Evolutionary conservation across 495 filamentous ascomycete species (phyloP), one percentile per base, ranked within the genome.

Genomic region (Neurospora intermedia): DNA sequence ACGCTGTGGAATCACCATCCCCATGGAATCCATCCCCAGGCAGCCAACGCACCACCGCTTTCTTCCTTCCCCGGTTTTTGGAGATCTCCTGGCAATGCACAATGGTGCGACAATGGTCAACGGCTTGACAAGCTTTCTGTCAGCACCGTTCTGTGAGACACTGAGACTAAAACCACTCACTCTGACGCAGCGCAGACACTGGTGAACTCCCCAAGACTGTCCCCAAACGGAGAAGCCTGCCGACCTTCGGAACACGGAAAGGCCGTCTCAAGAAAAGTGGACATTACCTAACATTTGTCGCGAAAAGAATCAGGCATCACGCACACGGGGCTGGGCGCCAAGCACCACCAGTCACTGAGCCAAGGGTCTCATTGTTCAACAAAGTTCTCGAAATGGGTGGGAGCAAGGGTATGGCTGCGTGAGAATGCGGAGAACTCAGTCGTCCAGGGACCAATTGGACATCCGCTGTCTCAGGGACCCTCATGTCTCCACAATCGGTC

Each of bases 371-470:
- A 35, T 66, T 59, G 48, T 38, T 66, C 54, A 66, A 39, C 39
- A 39, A 66, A 66, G 54, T 66, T 66, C 27, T 66, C 54, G 27
- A 66, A 66, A 66, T 62, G 54, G 48, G 23, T 31, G 54, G 6
- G 35, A 62, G 48, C 48, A 59, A 15, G 10, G 48, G 54, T 66
- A 31, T 66, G 54, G 6, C 4, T 35, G 54, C 54, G 6, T 66
- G 54, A 71, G 74, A 78, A 77, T 80, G 79, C 78, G 78, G 79
- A 80, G 79, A 71, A 35, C 54, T 66, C 7, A 66, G 45, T n/a
- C 11, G 66, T 31, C 70, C 41, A 71, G 70, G 48, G 43, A 20
- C 69, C 69, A 70, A 72, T 69, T 69, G 69, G 74, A 74, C 74
- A 72, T 71, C 77, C 75, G 48, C 62, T 74, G 77, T 77, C 77